Evolutionary conservation across 2,329 filamentous ascomycete species (phyloP), one percentile per base, ranked within the genome.

Genomic region (Trichophyton schoenleinii): DNA sequence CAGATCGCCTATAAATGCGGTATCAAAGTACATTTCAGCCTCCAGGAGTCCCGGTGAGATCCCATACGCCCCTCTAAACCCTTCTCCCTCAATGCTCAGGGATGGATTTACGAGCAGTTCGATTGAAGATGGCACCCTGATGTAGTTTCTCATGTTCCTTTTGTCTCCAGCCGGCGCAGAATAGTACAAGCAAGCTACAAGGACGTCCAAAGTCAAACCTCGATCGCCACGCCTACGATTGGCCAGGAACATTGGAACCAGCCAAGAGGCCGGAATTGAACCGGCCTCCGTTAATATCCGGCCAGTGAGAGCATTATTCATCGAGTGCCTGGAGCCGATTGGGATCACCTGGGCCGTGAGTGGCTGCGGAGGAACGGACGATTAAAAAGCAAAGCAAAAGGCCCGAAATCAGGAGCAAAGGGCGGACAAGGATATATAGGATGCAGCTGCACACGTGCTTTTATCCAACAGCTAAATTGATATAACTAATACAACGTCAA

Each of bases 231-330:
- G 55, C 7, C 57, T 36, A 60, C 60, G 41, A 62, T 63, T 64
- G 65, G 64, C 57, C 61, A 63, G 48, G 58, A 65, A 60, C 66
- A 69, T 65, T 67, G 63, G 66, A 59, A 68, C 68, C 68, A 65
- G 66, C 65, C 64, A 68, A 62, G 68, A 74, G 73, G 73, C 73
- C 74, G 73, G 73, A 74, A 74, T 74, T 68, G 64, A 67, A 63
- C 73, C 73, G 73, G 73, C 73, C 73, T 75, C 65, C 66, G 66
- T 58, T 25, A 48, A 61, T 68, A 68, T 60, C 66, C 66, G 66
- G 49, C 57, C 42, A 42, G 18, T 22, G 28, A 18, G n/a, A 58
- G 9, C 13, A 28, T 38, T 28, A 22, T 41, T 28, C 15, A 41
- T 38, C 53, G 20, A 8, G 18, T 38, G 9, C 55, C 20, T 38